Evolutionary conservation across 768 basidiomycete species (phyloP).

Genomic region (Holtermanniella nyarrowii): DNA sequence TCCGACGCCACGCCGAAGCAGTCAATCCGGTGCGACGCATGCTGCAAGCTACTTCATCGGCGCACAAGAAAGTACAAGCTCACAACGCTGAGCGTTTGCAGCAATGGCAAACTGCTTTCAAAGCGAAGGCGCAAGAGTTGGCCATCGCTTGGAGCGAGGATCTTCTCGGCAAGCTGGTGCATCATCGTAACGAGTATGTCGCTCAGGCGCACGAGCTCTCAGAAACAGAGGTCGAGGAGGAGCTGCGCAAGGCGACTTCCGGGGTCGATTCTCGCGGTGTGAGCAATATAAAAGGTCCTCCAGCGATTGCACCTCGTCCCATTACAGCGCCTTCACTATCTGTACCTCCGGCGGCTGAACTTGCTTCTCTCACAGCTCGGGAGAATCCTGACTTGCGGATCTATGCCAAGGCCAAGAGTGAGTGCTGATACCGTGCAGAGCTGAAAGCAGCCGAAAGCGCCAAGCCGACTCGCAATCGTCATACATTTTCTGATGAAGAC

Average conservation of each 20-base stretch:
- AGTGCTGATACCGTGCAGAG: neutral
- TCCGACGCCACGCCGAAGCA: neutral
- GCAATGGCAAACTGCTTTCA: constrained; percentile 19
- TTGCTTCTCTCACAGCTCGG: neutral
- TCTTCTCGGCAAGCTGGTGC: constrained; percentile 1
- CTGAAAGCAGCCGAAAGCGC: neutral
- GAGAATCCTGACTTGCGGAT: neutral
- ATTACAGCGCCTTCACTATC: neutral
- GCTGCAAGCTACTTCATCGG: constrained; percentile 7
- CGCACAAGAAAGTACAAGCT: constrained; percentile 19
- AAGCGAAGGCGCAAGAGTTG: constrained; percentile 1
- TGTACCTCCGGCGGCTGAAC: neutral
- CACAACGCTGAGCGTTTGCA: constrained; percentile 4
- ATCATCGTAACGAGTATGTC: constrained; percentile 8
- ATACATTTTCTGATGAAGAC: constrained; percentile 74
- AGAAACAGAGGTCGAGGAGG: constrained; percentile 12
- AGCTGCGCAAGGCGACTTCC: neutral
- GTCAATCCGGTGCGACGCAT: neutral
- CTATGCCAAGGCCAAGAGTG: neutral
- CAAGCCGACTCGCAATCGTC: constrained; percentile 49
- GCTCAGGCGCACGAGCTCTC: constrained; percentile 9
- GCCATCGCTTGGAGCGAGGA: constrained; percentile 4
- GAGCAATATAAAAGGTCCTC: too few species aligned
- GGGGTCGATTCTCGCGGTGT: neutral
- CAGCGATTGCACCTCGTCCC: too few species aligned